Evolutionary conservation across 2,329 filamentous ascomycete species (phyloP), one percentile per base, ranked within the genome.

Genomic region (Scytalidium lignicola): DNA sequence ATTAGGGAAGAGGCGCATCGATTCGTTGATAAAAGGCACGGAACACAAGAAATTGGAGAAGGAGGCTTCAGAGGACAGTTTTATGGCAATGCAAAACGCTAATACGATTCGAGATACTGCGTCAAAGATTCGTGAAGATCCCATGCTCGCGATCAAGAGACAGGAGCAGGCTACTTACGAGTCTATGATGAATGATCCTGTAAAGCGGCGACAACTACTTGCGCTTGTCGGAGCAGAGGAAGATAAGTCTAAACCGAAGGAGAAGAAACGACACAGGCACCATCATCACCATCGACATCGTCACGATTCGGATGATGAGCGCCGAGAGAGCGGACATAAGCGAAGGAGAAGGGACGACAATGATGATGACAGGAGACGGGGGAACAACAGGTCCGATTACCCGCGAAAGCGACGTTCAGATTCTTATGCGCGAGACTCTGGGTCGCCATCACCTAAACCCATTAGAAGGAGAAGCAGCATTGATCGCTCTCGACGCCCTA

Each of bases 1-100:
- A 1, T 75, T 99, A 13, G 93, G 93, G 46, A 97, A 96, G 74
- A 79, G 93, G 51, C 80, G 91, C 51, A 92, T 99, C 65, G 92
- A 97, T 72, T 83, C 85, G 12, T 75, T 99, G 48, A 81, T 90
- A 41, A 88, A 93, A 65, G 88, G 87, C 44, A 85, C 85, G 37
- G 89, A 95, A 43, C 81, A 82, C 58, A 86, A 93, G 65, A 87
- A 86, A 55, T 70, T 96, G 50, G 85, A 90, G 67, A 96, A 95
- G 67, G 75, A 82, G 28, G 79, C 84, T 4, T 75, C 76, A 0
- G 70, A 82, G 54, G 81, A 85, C 26, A 68, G 62, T 48, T 78
- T 79, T 53, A 75, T 86, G 72, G 79, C 82, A 0, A 59, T 83
- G 45, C 80, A 85, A 53, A 82, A 83, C 58, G 85, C 85, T 21